These are phyloP conservation scores for Lanmaoa rubissima DNA, from an alignment of 768 basidiomycete species.

Conservation along the genomic window DNA sequence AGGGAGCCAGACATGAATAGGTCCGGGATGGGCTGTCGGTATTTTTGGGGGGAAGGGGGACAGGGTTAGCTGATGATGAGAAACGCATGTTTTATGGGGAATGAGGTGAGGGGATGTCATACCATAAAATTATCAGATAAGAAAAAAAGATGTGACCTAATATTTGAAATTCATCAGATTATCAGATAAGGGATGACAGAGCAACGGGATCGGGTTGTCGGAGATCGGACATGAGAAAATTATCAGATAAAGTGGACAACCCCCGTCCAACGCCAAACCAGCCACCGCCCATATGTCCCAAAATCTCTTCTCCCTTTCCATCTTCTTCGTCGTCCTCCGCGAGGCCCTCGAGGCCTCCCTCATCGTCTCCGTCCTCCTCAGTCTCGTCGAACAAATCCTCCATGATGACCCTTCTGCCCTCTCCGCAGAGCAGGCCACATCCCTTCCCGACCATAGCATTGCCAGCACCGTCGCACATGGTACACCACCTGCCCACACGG, in stretches of 20 bases:
- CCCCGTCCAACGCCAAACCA: too few species aligned
- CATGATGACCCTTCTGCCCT: conserved; percentile 22
- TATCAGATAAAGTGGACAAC: conserved; percentile 1
- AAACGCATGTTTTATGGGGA: too few species aligned
- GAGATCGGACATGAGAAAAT: neutral
- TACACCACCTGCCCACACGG: neutral
- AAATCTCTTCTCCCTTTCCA: conserved; percentile 83
- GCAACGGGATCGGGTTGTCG: neutral
- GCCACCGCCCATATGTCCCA: neutral
- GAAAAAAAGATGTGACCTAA: too few species aligned
- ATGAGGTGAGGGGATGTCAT: too few species aligned
- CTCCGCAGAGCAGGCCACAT: too few species aligned
- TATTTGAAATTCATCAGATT: too few species aligned
- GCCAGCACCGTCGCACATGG: neutral
- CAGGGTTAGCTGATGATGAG: too few species aligned
- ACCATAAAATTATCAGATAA: too few species aligned
- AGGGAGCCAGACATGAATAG: neutral
- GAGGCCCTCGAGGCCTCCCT: conserved; percentile 92
- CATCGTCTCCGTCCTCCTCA: conserved; percentile 88
- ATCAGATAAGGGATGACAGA: too few species aligned
- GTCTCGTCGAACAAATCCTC: conserved; percentile 86
- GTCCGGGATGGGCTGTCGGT: too few species aligned
- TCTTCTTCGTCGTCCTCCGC: conserved; percentile 96
- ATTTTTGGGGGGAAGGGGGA: too few species aligned
- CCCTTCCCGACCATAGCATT: neutral